These are phyloP conservation scores for Microsporum ferrugineum DNA, from an alignment of 2,329 filamentous ascomycete species.

Conservation along the genomic window DNA sequence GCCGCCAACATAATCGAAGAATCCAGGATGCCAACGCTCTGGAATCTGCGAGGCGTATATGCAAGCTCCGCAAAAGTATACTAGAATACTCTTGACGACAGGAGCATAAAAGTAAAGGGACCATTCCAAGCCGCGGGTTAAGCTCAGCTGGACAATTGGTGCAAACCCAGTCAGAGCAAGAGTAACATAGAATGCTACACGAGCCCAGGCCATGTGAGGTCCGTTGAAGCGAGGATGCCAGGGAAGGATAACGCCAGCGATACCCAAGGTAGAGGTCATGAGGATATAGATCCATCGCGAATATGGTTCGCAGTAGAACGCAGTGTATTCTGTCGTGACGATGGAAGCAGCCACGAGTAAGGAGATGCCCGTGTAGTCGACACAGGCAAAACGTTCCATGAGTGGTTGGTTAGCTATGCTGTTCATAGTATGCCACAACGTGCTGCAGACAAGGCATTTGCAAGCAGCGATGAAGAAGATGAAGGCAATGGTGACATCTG, in stretches of 20 bases:
- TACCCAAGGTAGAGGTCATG: slow-evolving; percentile 66
- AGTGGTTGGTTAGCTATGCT: slow-evolving; percentile 80
- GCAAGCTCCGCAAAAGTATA: slow-evolving; percentile 74
- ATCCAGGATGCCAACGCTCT: slow-evolving; percentile 82
- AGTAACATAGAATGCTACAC: slow-evolving; percentile 82
- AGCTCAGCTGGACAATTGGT: slow-evolving; percentile 71
- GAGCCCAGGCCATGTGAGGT: slow-evolving; percentile 79
- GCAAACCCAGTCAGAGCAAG: slow-evolving; percentile 81
- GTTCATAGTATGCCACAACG: slow-evolving; percentile 98
- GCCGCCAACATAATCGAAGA: slow-evolving; percentile 89
- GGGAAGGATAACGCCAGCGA: slow-evolving; percentile 79
- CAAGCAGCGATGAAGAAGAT: slow-evolving; percentile 93
- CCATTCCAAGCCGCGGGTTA: slow-evolving; percentile 65
- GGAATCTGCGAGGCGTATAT: slow-evolving; percentile 88
- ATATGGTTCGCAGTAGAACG: slow-evolving; percentile 91
- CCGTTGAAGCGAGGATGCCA: slow-evolving; percentile 96
- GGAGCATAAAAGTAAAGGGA: slow-evolving; percentile 84
- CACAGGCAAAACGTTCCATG: slow-evolving; percentile 90
- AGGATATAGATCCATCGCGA: slow-evolving; percentile 79
- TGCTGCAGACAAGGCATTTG: slow-evolving; percentile 89
- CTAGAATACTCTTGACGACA: slow-evolving; percentile 70
- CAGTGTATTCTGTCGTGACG: slow-evolving; percentile 96
- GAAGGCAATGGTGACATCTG: slow-evolving; percentile 80
- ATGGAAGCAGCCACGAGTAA: slow-evolving; percentile 86
- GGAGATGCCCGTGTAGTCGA: slow-evolving; percentile 96